Percentiles rank a stretch among this genome's conserved stretches.
Conservation (phyloP, 371 early-diverging fungal genomes). For the Apophysomyces sp. region DNA sequence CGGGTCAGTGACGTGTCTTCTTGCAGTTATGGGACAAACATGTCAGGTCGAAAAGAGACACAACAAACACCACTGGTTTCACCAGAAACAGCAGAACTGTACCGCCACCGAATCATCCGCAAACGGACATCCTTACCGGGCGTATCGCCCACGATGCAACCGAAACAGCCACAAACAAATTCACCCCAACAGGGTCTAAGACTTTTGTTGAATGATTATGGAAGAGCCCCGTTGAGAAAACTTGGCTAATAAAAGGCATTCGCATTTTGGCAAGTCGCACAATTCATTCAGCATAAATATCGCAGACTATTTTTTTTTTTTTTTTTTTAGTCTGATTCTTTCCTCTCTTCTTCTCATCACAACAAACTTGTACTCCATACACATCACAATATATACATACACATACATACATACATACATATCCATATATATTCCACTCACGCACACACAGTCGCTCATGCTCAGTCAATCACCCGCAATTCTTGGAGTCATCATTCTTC, state of each 20-base stretch:
- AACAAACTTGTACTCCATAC: neutral
- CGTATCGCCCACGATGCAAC: constrained; percentile 9
- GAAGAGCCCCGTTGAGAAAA: neutral
- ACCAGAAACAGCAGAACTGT: constrained; percentile 27
- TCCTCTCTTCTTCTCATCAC: neutral
- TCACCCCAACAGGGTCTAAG: constrained; percentile 38
- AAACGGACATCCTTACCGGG: constrained; percentile 36
- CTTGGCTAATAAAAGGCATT: neutral
- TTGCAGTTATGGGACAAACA: neutral
- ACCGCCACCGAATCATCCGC: constrained; percentile 40
- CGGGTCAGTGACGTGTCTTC: constrained; percentile 20
- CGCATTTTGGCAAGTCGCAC: constrained; percentile 1
- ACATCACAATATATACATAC: neutral
- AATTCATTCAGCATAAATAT: neutral
- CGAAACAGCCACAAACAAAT: constrained; percentile 7
- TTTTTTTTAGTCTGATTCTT: neutral
- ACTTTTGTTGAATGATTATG: constrained; percentile 27
- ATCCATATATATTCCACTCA: neutral
- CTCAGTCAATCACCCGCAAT: constrained; percentile 2
- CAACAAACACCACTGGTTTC: neutral
- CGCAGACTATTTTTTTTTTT: too few relatives aligned
- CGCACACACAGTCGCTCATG: neutral
- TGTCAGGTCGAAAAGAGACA: constrained; percentile 3
- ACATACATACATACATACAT: neutral
- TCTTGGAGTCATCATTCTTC: constrained; percentile 2